Base-by-base conservation (phyloP, 2,329 filamentous ascomycete species). In the Colletotrichum truncatum region DNA sequence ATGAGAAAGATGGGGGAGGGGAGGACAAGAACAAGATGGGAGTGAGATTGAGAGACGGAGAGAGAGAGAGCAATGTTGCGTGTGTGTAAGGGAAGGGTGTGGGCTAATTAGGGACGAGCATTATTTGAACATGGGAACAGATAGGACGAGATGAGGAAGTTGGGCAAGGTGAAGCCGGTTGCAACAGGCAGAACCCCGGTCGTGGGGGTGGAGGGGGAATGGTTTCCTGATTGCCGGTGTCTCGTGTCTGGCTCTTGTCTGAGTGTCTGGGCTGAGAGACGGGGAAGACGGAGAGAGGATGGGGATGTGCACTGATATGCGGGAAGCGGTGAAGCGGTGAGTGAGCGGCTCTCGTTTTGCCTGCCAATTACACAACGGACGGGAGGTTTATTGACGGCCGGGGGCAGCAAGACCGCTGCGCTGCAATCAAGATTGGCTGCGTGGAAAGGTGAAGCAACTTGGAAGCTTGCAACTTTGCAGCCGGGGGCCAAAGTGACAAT, bases 261-360 rank as follows among this genome's bases (percentile, higher is more conserved):
- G 49, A 43, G 49, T 62, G 48, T 65, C 41, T 64, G 32, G 61
- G 46, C n/a, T n/a, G n/a, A n/a, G 41, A 25, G 61, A 65, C 57
- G 51, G 55, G 51, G 66, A 63, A 57, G 64, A 63, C 45, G 62
- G 53, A 36, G 41, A 48, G 52, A 45, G 49, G 41, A 65, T 55
- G 62, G 41, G 45, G 57, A 65, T 62, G 62, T 36, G 62, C 62
- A 62, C 62, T 65, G 52, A 66, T 66, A 58, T 66, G 64, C 59
- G 64, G 64, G 64, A 59, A 57, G 64, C 64, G 59, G 52, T 54
- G 66, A 67, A 63, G 66, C 66, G 66, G 66, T 67, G 66, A 62
- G 21, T 52, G 62, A 66, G 66, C 66, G 53, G 49, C 61, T 65
- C 62, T 67, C 52, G 14, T 48, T 11, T 16, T 43, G 18, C 38